Percentiles rank a stretch among this genome's conserved stretches.
Evolutionary conservation across 345 rosid genomes (phyloP).

Genomic region (Aurinia saxatilis): DNA sequence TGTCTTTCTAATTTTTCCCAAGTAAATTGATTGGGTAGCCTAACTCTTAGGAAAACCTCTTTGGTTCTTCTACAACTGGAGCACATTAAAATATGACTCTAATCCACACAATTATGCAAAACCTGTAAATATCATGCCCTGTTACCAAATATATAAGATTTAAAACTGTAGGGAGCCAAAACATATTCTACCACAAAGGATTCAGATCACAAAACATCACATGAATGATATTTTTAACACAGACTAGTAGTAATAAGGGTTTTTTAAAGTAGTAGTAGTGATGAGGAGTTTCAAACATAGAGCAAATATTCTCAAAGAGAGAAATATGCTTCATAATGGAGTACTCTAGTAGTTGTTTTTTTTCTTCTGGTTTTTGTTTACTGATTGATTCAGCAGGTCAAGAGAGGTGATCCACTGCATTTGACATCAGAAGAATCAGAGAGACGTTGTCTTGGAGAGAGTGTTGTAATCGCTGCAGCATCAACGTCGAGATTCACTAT

Average conservation of each 20-base stretch:
- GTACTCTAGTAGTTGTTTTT: too few relatives aligned
- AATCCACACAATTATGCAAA: too few relatives aligned
- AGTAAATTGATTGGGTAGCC: slow-evolving; percentile 10
- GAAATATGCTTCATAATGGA: neutral
- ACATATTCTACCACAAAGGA: neutral
- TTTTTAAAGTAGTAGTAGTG: too few relatives aligned
- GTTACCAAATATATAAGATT: neutral
- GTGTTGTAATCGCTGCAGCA: slow-evolving; percentile 51
- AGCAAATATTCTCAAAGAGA: slow-evolving; percentile 5
- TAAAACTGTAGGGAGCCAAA: neutral
- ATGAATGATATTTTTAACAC: neutral
- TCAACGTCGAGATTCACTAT: slow-evolving; percentile 72
- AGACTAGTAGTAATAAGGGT: neutral
- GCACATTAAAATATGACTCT: too few relatives aligned
- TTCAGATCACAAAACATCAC: slow-evolving; percentile 15
- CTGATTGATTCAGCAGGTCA: slow-evolving; percentile 49
- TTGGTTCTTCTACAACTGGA: neutral
- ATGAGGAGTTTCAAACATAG: neutral
- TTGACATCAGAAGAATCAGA: slow-evolving; percentile 89
- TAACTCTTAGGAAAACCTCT: neutral
- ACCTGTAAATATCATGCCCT: too few relatives aligned
- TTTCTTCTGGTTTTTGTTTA: neutral
- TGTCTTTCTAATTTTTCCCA: neutral
- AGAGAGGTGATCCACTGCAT: slow-evolving; percentile 70
- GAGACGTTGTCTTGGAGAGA: slow-evolving; percentile 82